phyloP scores from a whole-genome alignment of 129 eudicot genomes.

The Sambucus nigra region DNA sequence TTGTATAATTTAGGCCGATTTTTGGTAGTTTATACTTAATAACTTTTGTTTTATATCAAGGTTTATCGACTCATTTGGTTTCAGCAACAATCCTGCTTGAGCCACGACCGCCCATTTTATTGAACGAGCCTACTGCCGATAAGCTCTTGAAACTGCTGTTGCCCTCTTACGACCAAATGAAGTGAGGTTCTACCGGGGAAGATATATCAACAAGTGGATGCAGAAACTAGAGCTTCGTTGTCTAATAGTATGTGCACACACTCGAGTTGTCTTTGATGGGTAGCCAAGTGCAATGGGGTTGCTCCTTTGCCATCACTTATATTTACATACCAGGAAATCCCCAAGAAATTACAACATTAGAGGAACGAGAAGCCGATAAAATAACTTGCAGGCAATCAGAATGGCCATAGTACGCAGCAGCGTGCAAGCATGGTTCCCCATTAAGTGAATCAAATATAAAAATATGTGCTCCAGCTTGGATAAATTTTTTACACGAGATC shows the following conservation, averaged over 20 bases:
- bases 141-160: slow-evolving; percentile 73
- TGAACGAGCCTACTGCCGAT: slow-evolving; percentile 49
- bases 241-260: slow-evolving; percentile 80
- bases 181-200: slow-evolving; percentile 89
- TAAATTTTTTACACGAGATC: slow-evolving; percentile 65
- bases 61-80: slow-evolving; percentile 56
- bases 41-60: slow-evolving; percentile 2
- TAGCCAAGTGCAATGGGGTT: slow-evolving; percentile 90
- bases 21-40: too few species aligned
- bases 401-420: slow-evolving; percentile 94
- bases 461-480: slow-evolving; percentile 94
- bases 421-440: slow-evolving; percentile 93
- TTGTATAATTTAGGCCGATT: too few species aligned
- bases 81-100: slow-evolving; percentile 54
- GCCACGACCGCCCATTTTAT: slow-evolving; percentile 51
- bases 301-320: slow-evolving; percentile 94
- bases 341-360: slow-evolving; percentile 81
- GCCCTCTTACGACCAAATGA: slow-evolving; percentile 94
- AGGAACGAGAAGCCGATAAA: slow-evolving; percentile 64
- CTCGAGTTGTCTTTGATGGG: slow-evolving; percentile 72
- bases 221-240: slow-evolving; percentile 89
- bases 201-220: slow-evolving; percentile 85
- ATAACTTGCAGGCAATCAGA: slow-evolving; percentile 70
- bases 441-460: slow-evolving; percentile 80
- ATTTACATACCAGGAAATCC: slow-evolving; percentile 78